These are phyloP conservation scores for Hypoxylon rickii DNA, from an alignment of 495 filamentous ascomycete species.

Conservation along the genomic window DNA sequence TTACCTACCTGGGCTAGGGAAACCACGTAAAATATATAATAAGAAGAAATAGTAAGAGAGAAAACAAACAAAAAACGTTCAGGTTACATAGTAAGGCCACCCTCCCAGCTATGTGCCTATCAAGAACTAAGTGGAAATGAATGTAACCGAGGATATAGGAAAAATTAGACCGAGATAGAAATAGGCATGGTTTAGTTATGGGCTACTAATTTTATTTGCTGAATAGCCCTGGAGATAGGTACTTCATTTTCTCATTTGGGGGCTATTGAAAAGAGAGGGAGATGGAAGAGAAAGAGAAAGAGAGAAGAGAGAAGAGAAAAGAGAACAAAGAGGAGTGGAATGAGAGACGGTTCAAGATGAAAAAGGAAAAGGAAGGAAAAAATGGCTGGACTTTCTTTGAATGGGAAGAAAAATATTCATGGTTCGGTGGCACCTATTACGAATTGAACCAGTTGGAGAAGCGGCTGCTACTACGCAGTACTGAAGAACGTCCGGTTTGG, in stretches of 20 bases:
- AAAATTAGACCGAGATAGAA: conserved; percentile 25
- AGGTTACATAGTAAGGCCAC: conserved; percentile 20
- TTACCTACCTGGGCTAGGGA: background rate
- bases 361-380: conserved; percentile 1
- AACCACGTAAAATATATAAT: no score
- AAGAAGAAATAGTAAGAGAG: no score
- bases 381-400: background rate
- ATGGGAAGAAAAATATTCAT: conserved; percentile 13
- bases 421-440: conserved; percentile 27
- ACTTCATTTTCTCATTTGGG: background rate
- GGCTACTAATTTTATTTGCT: conserved; percentile 1
- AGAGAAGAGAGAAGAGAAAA: background rate
- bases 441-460: conserved; percentile 27
- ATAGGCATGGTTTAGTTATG: conserved; percentile 14
- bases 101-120: conserved; percentile 11
- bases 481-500: conserved; percentile 27
- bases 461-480: conserved; percentile 21
- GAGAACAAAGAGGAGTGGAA: background rate
- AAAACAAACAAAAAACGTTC: conserved; percentile 1
- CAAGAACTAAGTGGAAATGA: conserved; percentile 16
- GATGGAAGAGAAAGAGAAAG: background rate
- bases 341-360: background rate
- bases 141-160: conserved; percentile 26
- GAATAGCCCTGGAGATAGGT: no score
- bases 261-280: background rate